Evolutionary conservation across 2,329 filamentous ascomycete genomes (phyloP).

Genomic region (Exophiala alcalophila): DNA sequence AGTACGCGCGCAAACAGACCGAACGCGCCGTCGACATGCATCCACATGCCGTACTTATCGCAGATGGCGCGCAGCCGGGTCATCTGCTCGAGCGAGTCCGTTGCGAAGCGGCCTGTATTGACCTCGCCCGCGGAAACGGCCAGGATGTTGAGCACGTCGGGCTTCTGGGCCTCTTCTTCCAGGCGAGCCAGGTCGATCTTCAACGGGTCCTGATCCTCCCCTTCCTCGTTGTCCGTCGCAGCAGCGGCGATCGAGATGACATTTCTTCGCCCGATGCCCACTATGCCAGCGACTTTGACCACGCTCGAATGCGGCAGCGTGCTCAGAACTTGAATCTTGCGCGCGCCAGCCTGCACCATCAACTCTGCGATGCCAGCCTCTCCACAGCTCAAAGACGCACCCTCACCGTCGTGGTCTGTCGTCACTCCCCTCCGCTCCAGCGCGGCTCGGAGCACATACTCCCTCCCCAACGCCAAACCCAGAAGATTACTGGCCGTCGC

Average conservation of each 20-base stretch:
- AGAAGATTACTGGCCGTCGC: slow-evolving; percentile 64
- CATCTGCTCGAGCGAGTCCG: slow-evolving; percentile 52
- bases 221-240: too few species aligned
- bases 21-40: slow-evolving; percentile 90
- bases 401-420: slow-evolving; percentile 19
- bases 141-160: slow-evolving; percentile 67
- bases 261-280: slow-evolving; percentile 70
- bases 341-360: slow-evolving; percentile 54
- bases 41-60: slow-evolving; percentile 72
- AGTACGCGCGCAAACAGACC: slow-evolving; percentile 72
- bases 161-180: slow-evolving; percentile 55
- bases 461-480: slow-evolving; percentile 67
- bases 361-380: slow-evolving; percentile 59
- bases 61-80: slow-evolving; percentile 64
- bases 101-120: slow-evolving; percentile 81
- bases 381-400: slow-evolving; percentile 52
- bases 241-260: slow-evolving; percentile 59
- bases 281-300: slow-evolving; percentile 74
- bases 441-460: slow-evolving; percentile 50
- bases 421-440: slow-evolving; percentile 36
- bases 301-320: slow-evolving; percentile 82
- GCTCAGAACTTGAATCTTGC: slow-evolving; percentile 71
- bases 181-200: slow-evolving; percentile 66
- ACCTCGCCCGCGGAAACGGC: slow-evolving; percentile 83
- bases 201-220: slow-evolving; percentile 65